Base-by-base conservation (phyloP, 1,284 basidiomycete genomes). In the Puccinia horiana region DNA sequence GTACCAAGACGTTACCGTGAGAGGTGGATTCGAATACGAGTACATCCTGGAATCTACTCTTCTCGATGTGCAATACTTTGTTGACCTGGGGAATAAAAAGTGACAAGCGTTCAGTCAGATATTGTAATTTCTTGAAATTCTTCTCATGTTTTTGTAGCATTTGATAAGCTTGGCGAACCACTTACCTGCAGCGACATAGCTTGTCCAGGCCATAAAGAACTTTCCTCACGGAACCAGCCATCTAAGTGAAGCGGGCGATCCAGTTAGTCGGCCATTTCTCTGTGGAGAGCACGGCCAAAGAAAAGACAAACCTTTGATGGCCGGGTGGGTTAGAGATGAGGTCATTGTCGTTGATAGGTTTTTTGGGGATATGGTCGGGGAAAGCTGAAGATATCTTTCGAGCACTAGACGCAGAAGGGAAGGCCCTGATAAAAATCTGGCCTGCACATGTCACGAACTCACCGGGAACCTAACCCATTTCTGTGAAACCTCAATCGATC, bases 191-290 rank as follows among this genome's bases (percentile, higher is more conserved):
- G 83, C 82, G 83, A 84, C 84, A 85, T 85, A 29, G 84, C 88
- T 88, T 87, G 85, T 88, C 90, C 96, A 56, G 94, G 95, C 96
- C 96, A 99, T 89, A 98, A 96, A 54, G 93, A 91, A 83, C 94
- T 96, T 87, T 95, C 93, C 89, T 99, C 96, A 85, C 93, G 91
- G 90, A 98, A 98, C 96, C 96, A 98, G 88, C 96, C 95, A 90
- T 97, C 95, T 93, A 85, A 56, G 9, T 29, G n/a, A 29, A 49
- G 12, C 29, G 4, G 49, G 44, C 14, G 49, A 37, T 35, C 23
- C 49, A 74, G 32, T 74, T 44, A 74, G 49, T n/a, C 35, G 23
- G 49, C 23, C 20, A 74, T 14, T 47, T n/a, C 26, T 4, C 1
- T 35, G 35, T 56, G 29, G 23, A 35, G 14, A 56, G n/a, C 14